Percentiles rank a stretch among this genome's conserved stretches.
These are phyloP conservation scores for Trichoderma pleuroti DNA, from an alignment of 2,329 filamentous ascomycete genomes.

Conservation along the genomic window DNA sequence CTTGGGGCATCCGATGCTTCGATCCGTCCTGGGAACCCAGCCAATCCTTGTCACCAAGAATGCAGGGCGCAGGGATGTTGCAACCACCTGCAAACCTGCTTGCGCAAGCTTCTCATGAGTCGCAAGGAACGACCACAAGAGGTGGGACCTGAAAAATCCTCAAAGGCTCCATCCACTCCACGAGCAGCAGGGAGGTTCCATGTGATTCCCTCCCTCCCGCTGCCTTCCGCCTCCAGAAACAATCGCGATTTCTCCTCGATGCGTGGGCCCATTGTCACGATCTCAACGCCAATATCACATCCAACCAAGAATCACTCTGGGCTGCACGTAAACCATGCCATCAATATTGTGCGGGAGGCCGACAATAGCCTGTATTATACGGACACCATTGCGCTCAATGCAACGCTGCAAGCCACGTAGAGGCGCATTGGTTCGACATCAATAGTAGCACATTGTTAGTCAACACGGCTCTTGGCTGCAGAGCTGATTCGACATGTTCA, in stretches of 20 bases:
- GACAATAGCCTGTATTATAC: not conserved
- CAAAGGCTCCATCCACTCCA: constrained; percentile 5
- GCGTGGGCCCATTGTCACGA: not conserved
- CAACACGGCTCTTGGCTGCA: not conserved
- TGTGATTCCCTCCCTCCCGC: constrained; percentile 5
- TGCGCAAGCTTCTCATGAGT: constrained; percentile 6
- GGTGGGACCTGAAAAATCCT: constrained; percentile 15
- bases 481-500: not conserved
- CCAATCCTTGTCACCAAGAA: not conserved
- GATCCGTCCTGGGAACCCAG: constrained; percentile 22
- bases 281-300: not conserved
- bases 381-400: not conserved
- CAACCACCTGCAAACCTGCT: not conserved
- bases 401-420: constrained; percentile 1
- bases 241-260: not conserved
- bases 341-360: not conserved
- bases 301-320: not conserved
- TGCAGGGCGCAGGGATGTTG: not conserved
- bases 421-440: not conserved
- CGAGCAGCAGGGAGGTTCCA: not conserved
- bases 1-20: constrained; percentile 18
- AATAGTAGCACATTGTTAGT: not conserved
- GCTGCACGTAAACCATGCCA: not conserved
- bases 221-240: not conserved
- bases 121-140: not conserved